Conservation (phyloP, 2,329 filamentous ascomycete genomes). For the Fusarium coffeatum region DNA sequence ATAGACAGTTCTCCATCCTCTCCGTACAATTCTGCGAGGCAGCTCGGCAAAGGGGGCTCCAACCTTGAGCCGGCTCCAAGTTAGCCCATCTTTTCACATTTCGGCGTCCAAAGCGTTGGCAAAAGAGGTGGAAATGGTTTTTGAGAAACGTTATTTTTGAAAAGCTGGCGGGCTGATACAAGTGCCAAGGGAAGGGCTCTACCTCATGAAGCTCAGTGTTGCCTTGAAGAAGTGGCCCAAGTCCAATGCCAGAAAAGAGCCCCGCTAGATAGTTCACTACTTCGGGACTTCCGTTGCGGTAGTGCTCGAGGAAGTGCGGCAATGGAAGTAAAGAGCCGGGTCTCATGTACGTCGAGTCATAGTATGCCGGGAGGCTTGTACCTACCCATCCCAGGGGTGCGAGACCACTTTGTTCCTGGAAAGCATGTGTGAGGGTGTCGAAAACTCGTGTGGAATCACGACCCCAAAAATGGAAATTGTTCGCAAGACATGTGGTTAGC, state of each 20-base stretch:
- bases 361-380: too few species aligned
- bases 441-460: too few species aligned
- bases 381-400: too few species aligned
- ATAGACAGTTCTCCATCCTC: background rate
- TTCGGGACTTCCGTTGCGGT: accelerated
- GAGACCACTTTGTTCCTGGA: too few species aligned
- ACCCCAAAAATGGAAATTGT: too few species aligned
- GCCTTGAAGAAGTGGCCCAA: background rate
- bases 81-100: background rate
- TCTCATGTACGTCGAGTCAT: too few species aligned
- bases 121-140: accelerated
- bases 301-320: background rate
- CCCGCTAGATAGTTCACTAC: background rate
- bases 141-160: background rate
- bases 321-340: too few species aligned
- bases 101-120: background rate
- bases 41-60: background rate
- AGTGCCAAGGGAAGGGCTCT: background rate
- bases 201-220: too few species aligned
- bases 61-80: background rate
- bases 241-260: accelerated
- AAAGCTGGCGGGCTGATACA: too few species aligned
- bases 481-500: too few species aligned
- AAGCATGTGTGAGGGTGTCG: too few species aligned
- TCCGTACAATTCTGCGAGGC: background rate